Evolutionary conservation across 1,284 basidiomycete species (phyloP).

Genomic region (Moesziomyces sp.): DNA sequence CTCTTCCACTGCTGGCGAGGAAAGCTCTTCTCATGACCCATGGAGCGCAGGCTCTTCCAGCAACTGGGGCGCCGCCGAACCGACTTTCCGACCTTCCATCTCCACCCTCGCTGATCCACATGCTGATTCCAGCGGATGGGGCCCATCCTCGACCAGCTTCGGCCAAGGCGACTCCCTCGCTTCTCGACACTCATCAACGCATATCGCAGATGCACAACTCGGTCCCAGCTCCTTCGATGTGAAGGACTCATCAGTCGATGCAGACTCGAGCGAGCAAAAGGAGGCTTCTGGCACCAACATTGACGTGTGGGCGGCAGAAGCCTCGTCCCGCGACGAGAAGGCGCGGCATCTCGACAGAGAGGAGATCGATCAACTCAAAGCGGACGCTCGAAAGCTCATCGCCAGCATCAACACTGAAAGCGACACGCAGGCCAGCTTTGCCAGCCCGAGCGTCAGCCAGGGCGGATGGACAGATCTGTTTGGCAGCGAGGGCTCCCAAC

Average conservation of each 20-base stretch:
- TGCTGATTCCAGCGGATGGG: constrained; percentile 8
- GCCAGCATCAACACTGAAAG: constrained; percentile 15
- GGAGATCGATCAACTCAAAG: constrained; percentile 39
- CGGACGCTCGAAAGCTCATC: constrained; percentile 37
- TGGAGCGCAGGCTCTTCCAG: constrained; percentile 19
- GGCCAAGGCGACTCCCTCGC: not conserved
- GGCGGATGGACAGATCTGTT: constrained; percentile 29
- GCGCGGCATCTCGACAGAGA: constrained; percentile 31
- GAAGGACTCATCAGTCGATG: not conserved
- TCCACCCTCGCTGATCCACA: constrained; percentile 3
- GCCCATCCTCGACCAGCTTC: constrained; percentile 1
- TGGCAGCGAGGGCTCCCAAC: constrained; percentile 36
- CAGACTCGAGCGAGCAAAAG: not conserved
- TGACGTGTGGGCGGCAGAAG: constrained; percentile 39
- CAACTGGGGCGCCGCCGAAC: constrained; percentile 11
- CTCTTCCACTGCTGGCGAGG: not conserved
- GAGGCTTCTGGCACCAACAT: constrained; percentile 5
- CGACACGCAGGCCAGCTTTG: constrained; percentile 32
- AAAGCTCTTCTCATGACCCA: constrained; percentile 22
- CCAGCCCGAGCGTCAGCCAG: constrained; percentile 9
- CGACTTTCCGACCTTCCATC: not conserved
- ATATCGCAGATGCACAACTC: not conserved
- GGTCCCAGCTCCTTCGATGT: not conserved
- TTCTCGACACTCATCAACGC: constrained; percentile 6
- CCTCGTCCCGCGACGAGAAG: constrained; percentile 23